Evolutionary conservation across 2,329 filamentous ascomycete species (phyloP).

Genomic region (Phyllosticta citrichinensis): DNA sequence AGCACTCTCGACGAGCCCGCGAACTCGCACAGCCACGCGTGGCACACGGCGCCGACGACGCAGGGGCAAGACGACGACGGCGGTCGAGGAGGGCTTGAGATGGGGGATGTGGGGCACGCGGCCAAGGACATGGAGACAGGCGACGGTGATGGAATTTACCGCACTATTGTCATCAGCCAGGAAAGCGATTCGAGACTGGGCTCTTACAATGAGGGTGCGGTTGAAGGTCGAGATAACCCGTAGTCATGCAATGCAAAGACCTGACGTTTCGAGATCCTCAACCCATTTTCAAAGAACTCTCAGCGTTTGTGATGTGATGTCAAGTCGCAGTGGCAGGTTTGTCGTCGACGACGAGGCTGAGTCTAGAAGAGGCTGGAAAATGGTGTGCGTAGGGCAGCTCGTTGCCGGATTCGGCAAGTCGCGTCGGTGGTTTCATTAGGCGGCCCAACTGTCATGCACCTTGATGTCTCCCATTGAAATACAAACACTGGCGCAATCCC

Average conservation of each 20-base stretch:
- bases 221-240: background rate
- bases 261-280: no score
- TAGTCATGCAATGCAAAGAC: no score
- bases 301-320: no score
- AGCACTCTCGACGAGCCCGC: background rate
- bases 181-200: background rate
- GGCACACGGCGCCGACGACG: no score
- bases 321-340: no score
- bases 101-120: background rate
- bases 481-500: background rate
- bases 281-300: no score
- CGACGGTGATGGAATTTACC: background rate
- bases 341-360: no score
- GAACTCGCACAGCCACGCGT: no score
- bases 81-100: background rate
- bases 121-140: background rate
- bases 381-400: background rate
- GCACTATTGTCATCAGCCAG: background rate
- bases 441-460: background rate
- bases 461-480: background rate
- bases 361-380: no score
- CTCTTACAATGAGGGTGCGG: background rate
- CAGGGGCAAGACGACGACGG: no score
- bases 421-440: background rate
- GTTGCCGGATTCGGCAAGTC: background rate